Base-by-base conservation (phyloP, 1,284 basidiomycete genomes). In the Pseudozyma sp. region DNA sequence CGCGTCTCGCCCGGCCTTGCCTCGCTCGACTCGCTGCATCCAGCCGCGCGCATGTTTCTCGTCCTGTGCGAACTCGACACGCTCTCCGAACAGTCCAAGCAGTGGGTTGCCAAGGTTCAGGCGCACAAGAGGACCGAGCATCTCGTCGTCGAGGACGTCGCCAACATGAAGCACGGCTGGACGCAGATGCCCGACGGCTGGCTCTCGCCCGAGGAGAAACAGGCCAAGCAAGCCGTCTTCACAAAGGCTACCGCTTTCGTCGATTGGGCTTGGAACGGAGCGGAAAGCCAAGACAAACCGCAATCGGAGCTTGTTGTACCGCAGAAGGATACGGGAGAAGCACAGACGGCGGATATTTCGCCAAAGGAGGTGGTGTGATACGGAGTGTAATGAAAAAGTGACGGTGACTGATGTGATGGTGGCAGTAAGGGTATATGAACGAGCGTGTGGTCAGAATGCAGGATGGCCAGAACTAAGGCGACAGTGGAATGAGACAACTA, bases 1-100 rank as follows among this genome's bases (percentile, higher is more conserved):
- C 77, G 77, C 11, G 77, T 77, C 13, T 74, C 69, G 16, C 77
- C 77, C 7, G 77, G 77, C 0, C 59, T 79, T 17, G 77, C 77
- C 4, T 69, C 68, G 9, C 57, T 76, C 42, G 73, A 72, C 4
- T 57, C 70, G 13, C 64, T 79, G 8, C 75, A 77, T 24, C 66
- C 71, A 0, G 54, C 60, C 1, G 67, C 72, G 13, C 64, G 69
- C 5, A 42, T 69, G 31, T 68, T 79, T n/a, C 54, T 79, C 13
- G 73, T 79, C 2, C 68, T 79, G 3, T 68, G 71, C 46, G 65
- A 77, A 47, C 54, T 77, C 3, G 77, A 79, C 30, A 75, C 71
- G 1, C 56, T 79, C 3, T 53, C 75, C 8, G 71, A 79, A 43
- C 77, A 79, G 61, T 72, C 68, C 34, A 69, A 71, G 48, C 17